These are phyloP conservation scores for Gossypium raimondii DNA, from an alignment of 345 rosid genomes.

Conservation along the genomic window DNA sequence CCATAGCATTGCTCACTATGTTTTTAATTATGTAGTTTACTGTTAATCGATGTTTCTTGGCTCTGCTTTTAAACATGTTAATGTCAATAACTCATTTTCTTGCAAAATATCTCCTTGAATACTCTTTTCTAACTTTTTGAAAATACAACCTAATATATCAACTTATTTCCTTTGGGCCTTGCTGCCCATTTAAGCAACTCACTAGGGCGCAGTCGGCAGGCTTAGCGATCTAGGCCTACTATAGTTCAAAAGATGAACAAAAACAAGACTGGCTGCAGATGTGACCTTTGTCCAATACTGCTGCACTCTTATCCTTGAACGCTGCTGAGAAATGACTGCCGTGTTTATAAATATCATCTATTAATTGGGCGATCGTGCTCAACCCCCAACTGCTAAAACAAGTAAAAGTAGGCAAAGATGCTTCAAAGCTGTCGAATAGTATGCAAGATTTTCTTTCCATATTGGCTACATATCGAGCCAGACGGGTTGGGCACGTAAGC, in stretches of 20 bases:
- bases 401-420: neutral
- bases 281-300: neutral
- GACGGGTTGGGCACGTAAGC: neutral
- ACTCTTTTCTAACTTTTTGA: neutral
- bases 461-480: neutral
- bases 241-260: neutral
- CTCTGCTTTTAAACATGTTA: neutral
- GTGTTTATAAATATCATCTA: too few species aligned
- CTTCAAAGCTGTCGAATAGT: constrained; percentile 4
- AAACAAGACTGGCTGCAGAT: neutral
- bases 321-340: neutral
- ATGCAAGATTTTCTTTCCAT: neutral
- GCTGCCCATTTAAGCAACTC: neutral
- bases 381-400: neutral
- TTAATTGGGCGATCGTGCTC: neutral
- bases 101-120: neutral
- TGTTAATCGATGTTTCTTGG: neutral
- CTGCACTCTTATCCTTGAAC: neutral
- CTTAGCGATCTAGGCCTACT: neutral
- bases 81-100: neutral
- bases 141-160: neutral
- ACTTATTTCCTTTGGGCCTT: neutral
- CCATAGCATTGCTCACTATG: neutral
- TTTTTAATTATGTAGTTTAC: neutral
- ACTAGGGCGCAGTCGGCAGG: neutral